Base-by-base conservation (phyloP, 257 asterid genomes). In the Solanum neorickii region DNA sequence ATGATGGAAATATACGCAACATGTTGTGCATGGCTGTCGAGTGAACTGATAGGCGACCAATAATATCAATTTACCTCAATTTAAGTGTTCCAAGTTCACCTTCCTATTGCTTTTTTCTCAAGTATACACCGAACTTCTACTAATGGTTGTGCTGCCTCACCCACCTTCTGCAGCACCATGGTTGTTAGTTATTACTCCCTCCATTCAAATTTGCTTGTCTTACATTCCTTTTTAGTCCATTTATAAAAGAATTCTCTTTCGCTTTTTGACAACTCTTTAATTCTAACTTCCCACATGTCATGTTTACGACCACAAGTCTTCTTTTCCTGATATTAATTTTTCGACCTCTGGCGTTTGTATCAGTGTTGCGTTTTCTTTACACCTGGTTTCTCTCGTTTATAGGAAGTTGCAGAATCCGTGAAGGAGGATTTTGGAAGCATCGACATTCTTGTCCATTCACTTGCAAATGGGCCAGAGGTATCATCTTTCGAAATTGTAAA, bases 381-480 rank as follows among this genome's bases (percentile, higher is more conserved):
- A 86, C 46, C 35, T 78, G 49, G 76, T 91, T 84, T 70, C 76
- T 44, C 88, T 83, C 84, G 82, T 90, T 80, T 87, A 16, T 93
- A 95, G 98, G 98, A 94, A 94, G 98, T 90, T 87, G 98, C 97
- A 83, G 96, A 94, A 90, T 90, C 93, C 49, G 98, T 95, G 29
- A 94, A 94, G 90, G 92, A 91, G 84, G 97, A 95, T 92, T 95
- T 93, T 88, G 98, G 98, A 87, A 93, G 92, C 92, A 94, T 95
- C 25, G 98, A 95, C 89, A 91, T 95, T 90, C 97, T 95, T 87
- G 98, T 95, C 87, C 98, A 95, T 88, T 95, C 98, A 2, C 98
- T 95, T 68, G 98, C 98, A 75, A 95, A 95, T 90, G 98, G 96
- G 16, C 97, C 98, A 21, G 98, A 95, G 97, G 98, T 95, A 93